Base-by-base conservation (phyloP, 768 basidiomycete species). In the Rossbeevera mucosa region DNA sequence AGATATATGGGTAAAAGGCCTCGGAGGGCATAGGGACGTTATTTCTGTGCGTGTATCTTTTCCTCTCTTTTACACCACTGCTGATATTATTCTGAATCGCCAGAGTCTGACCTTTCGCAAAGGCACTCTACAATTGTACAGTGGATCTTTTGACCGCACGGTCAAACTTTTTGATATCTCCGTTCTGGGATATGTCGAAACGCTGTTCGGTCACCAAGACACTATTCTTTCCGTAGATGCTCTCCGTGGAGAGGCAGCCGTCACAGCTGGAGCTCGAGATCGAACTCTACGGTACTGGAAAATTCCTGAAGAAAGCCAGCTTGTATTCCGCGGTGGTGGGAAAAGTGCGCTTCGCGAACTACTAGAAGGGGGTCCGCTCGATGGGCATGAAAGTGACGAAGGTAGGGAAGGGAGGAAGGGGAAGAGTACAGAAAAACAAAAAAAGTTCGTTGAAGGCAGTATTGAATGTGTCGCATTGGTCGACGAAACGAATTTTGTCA, bases 241-340 rank as follows among this genome's bases (percentile, higher is more conserved):
- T 6, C 79, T 98, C 14, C 83, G 88, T 29, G 82, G 82, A 7
- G 93, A 97, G 60, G 83, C 84, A 2, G 89, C 88, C 14, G 82
- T 97, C 18, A 94, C 86, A 30, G 88, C 87, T 5, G 96, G 95
- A 18, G 90, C 84, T 0, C 77, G 93, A 29, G 96, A 99, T 74
- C 87, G 91, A 65, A 96, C 94, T 0, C 80, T 86, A 53, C 79
- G 96, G 30, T 98, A 82, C 71, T 99, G 95, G 95, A 97, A 97
- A 72, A 88, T 98, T 47, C 82, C 84, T 31, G 95, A 99, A 48
- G 94, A 97, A 70, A 91, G 81, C 12, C 95, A 98, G 64, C 76
- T 99, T 22, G 94, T 99, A 7, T 97, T 98, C 64, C 81, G 96
- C 31, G 96, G 95, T 22, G 96, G 96, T n/a, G 93, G 88, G 5